Evolutionary conservation across 441 rosid species (phyloP).

Genomic region (Pelargonium australe): DNA sequence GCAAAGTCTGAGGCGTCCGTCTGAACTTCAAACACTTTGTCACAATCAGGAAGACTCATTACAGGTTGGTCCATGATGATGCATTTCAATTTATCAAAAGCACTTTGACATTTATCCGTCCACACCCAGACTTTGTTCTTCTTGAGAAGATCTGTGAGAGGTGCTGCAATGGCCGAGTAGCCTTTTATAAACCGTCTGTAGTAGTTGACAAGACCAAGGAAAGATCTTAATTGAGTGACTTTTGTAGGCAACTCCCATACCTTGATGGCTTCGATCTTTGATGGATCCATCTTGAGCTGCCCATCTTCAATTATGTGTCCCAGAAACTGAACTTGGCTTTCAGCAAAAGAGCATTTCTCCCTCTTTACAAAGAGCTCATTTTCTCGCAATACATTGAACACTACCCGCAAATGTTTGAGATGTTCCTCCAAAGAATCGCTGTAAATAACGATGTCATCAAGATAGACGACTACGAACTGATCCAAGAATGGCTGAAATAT

Average conservation of each 20-base stretch:
- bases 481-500: not conserved
- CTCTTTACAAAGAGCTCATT: not conserved
- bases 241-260: not conserved
- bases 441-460: not conserved
- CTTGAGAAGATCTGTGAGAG: no score
- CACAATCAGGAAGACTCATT: not conserved
- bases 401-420: not conserved
- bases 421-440: not conserved
- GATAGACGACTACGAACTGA: not conserved
- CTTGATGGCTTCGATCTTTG: not conserved
- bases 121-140: not conserved
- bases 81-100: not conserved
- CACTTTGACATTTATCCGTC: not conserved
- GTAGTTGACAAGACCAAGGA: not conserved
- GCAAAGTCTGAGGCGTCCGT: not conserved
- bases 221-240: not conserved
- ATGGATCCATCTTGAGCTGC: not conserved
- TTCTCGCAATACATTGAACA: not conserved
- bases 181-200: not conserved
- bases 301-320: not conserved
- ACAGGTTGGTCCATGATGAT: not conserved
- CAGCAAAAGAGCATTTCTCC: not conserved
- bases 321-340: not conserved
- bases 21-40: not conserved
- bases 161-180: not conserved